Evolutionary conservation across 257 asterid genomes (phyloP).

Genomic region (Lavandula angustifolia): DNA sequence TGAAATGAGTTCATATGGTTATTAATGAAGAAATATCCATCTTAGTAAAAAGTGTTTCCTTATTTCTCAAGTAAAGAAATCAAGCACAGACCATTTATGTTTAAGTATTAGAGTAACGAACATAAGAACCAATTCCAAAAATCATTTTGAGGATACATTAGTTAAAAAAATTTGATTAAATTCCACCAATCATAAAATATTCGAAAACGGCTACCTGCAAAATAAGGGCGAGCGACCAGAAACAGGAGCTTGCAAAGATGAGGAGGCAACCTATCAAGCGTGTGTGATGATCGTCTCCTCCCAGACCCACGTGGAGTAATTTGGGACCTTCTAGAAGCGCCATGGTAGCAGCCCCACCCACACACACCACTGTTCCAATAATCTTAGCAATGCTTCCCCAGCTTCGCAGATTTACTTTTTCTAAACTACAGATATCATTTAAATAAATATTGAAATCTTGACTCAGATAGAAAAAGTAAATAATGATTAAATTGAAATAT

Average conservation of each 20-base stretch:
- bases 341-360: conserved; percentile 62
- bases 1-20: too few species aligned
- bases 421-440: conserved; percentile 38
- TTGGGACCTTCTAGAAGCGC: conserved; percentile 70
- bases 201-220: conserved; percentile 26
- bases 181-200: too few species aligned
- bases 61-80: too few species aligned
- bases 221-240: conserved; percentile 48
- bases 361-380: conserved; percentile 59
- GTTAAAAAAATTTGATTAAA: too few species aligned
- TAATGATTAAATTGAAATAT: background rate
- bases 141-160: too few species aligned
- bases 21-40: too few species aligned
- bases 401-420: conserved; percentile 46
- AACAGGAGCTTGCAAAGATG: conserved; percentile 43
- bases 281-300: conserved; percentile 27
- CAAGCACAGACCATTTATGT: too few species aligned
- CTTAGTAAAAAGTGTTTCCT: too few species aligned
- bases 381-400: conserved; percentile 46
- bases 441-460: background rate
- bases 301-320: conserved; percentile 43
- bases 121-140: too few species aligned
- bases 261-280: conserved; percentile 65
- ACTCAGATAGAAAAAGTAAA: background rate
- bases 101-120: too few species aligned